These are phyloP conservation scores for Colletotrichum gigasporum DNA, from an alignment of 2,329 filamentous ascomycete genomes.

Conservation along the genomic window DNA sequence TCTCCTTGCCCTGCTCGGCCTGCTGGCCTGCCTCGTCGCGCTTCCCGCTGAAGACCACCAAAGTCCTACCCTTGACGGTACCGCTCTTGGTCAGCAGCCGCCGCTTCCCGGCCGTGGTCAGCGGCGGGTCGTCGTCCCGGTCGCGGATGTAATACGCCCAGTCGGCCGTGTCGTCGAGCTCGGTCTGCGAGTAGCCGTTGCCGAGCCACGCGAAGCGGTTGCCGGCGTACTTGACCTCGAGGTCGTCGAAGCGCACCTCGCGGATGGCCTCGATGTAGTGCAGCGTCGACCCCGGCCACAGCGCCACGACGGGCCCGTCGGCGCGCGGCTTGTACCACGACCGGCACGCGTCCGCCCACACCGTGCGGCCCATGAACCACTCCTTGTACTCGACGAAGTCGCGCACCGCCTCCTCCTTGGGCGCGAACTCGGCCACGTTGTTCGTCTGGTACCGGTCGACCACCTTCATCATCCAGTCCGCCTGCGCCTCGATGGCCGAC, in stretches of 20 bases:
- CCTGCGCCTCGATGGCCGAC: slow-evolving; percentile 54
- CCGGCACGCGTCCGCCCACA: slow-evolving; percentile 54
- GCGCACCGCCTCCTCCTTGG: slow-evolving; percentile 54
- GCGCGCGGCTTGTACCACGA: slow-evolving; percentile 33
- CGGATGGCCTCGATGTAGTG: slow-evolving; percentile 59
- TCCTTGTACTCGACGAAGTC: slow-evolving; percentile 61
- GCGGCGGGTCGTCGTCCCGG: slow-evolving; percentile 43
- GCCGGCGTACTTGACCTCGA: slow-evolving; percentile 48
- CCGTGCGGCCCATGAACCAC: slow-evolving; percentile 53
- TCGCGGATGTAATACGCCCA: slow-evolving; percentile 49
- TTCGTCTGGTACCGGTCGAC: slow-evolving; percentile 60
- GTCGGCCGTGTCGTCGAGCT: slow-evolving; percentile 49
- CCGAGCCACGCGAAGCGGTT: slow-evolving; percentile 52
- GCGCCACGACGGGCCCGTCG: slow-evolving; percentile 21
- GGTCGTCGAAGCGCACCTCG: slow-evolving; percentile 56
- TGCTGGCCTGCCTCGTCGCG: background rate
- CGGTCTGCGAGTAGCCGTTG: slow-evolving; percentile 53
- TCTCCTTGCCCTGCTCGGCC: background rate
- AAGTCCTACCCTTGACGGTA: slow-evolving; percentile 30
- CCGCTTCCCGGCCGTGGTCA: slow-evolving; percentile 35
- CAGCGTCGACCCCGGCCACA: slow-evolving; percentile 46
- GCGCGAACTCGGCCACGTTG: slow-evolving; percentile 53
- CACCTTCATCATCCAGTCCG: slow-evolving; percentile 59
- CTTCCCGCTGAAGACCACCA: slow-evolving; percentile 33
- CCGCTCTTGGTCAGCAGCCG: slow-evolving; percentile 38